A percentile compares a stretch with the other conserved stretches of the same genome.
Conservation (phyloP, 2,329 filamentous ascomycete species). For the Mollisia scopiformis region DNA sequence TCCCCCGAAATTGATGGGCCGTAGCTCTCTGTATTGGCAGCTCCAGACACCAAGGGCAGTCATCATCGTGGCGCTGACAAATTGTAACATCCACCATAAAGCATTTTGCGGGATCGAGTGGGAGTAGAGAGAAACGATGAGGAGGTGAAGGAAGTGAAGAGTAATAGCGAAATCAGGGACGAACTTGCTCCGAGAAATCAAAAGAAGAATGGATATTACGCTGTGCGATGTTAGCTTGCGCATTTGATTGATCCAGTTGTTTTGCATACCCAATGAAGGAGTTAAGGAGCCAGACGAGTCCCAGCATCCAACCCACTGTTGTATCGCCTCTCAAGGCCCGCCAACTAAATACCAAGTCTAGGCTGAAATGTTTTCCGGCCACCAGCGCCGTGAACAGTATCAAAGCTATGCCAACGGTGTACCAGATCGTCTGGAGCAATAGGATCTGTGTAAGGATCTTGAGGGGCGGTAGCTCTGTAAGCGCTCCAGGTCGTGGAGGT, state of each 20-base stretch:
- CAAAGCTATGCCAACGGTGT: constrained; percentile 60
- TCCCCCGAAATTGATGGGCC: constrained; percentile 85
- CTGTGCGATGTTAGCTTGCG: constrained; percentile 48
- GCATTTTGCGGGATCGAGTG: constrained; percentile 73
- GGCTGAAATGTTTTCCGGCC: constrained; percentile 60
- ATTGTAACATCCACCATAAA: constrained; percentile 84
- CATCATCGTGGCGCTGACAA: constrained; percentile 64
- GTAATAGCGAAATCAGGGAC: constrained; percentile 94
- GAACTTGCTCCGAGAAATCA: constrained; percentile 89
- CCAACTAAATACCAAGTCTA: constrained; percentile 66
- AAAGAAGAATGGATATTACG: constrained; percentile 77
- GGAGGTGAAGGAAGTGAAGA: constrained; percentile 79
- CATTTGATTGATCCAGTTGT: constrained; percentile 11
- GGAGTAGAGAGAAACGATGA: constrained; percentile 79
- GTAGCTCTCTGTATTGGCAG: constrained; percentile 86
- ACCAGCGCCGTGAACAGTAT: constrained; percentile 71
- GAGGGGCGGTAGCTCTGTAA: constrained; percentile 67
- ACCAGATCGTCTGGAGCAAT: constrained; percentile 66
- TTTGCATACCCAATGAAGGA: constrained; percentile 64
- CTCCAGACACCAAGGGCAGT: constrained; percentile 81
- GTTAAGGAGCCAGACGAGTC: constrained; percentile 69
- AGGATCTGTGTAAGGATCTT: constrained; percentile 70
- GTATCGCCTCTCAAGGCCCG: constrained; percentile 66
- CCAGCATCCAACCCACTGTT: constrained; percentile 70
- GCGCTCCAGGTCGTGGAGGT: constrained; percentile 65